Evolutionary conservation across 164 flowering plant species (phyloP), one percentile per base, ranked within the genome.

Genomic region (Cinnamomum micranthum): DNA sequence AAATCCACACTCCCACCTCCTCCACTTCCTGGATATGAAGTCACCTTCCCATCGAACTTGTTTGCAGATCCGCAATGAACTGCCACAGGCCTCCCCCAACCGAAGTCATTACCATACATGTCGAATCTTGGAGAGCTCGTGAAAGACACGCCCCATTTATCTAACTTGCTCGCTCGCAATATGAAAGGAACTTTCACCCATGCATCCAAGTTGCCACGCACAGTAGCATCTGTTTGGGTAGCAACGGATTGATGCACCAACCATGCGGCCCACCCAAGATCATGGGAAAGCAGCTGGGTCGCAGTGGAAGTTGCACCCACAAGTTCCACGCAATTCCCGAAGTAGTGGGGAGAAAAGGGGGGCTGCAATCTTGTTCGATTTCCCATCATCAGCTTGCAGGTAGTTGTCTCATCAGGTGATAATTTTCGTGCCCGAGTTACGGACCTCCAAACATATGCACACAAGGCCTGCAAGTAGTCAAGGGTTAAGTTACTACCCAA

Each of bases 1-100:
- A 91, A 81, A 79, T 89, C 95, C 10, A 91, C 89, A 72, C 87
- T 84, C 15, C n/a, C n/a, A n/a, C 91, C 91, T 58, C 80, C 92
- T 68, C 86, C 89, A 50, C 89, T 28, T 4, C 93, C 93, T 0
- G 88, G 93, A 71, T 84, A 89, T 0, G 92, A 92, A 25, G 90
- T 85, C n/a, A 91, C 86, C 87, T 89, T 88, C 0, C 95, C 95
- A 73, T 87, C 92, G 68, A 88, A 87, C 63, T 89, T 89, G 66
- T 91, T 88, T 4, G 93, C 91, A 70, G 77, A 27, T 0, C 95
- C 95, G 35, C 91, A 89, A 41, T 91, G 76, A 10, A 89, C 80
- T 11, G 69, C 58, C 4, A 62, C 66, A 3, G 68, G 31, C 69
- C 4, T 47, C 25, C 75, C 75, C 75, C 75, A 73, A 20, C 75